A percentile compares a stretch with the other conserved stretches of the same genome.
These are phyloP conservation scores for Pythium brassicae DNA, from an alignment of 352 stramenopile genomes.

Conservation along the genomic window DNA sequence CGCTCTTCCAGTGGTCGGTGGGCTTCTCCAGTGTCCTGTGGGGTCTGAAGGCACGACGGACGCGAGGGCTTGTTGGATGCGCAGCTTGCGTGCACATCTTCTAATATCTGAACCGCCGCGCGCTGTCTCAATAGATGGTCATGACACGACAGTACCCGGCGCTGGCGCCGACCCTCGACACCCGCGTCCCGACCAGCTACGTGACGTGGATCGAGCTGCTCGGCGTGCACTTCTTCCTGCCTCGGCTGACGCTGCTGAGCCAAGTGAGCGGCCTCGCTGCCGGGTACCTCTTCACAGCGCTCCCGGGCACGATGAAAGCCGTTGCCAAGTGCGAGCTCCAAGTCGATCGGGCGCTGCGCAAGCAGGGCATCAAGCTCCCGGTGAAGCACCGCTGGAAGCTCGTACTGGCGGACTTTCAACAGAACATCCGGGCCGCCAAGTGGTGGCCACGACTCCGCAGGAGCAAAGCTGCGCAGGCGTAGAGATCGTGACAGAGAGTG, in stretches of 20 bases:
- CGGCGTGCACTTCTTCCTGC: constrained; percentile 37
- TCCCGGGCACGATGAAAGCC: constrained; percentile 8
- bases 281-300: constrained; percentile 17
- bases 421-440: constrained; percentile 6
- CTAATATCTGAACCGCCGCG: too few relatives aligned
- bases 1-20: constrained; percentile 14
- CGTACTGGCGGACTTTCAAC: constrained; percentile 4
- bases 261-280: constrained; percentile 50
- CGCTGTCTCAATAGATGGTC: not conserved
- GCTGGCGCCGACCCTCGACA: constrained; percentile 8
- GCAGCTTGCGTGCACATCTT: too few relatives aligned
- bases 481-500: too few relatives aligned
- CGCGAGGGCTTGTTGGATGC: too few relatives aligned
- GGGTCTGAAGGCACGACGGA: constrained; percentile 17
- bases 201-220: constrained; percentile 55
- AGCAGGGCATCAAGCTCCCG: constrained; percentile 11
- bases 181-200: constrained; percentile 35
- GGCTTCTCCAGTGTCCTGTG: constrained; percentile 23
- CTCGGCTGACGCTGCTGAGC: constrained; percentile 40
- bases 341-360: constrained; percentile 5
- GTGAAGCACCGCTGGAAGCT: constrained; percentile 14
- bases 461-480: constrained; percentile 1
- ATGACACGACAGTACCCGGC: constrained; percentile 27
- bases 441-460: constrained; percentile 9
- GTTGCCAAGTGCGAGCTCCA: constrained; percentile 4